These are phyloP conservation scores for Dunaliella salina DNA, from an alignment of 163 green algal species.

Conservation along the genomic window DNA sequence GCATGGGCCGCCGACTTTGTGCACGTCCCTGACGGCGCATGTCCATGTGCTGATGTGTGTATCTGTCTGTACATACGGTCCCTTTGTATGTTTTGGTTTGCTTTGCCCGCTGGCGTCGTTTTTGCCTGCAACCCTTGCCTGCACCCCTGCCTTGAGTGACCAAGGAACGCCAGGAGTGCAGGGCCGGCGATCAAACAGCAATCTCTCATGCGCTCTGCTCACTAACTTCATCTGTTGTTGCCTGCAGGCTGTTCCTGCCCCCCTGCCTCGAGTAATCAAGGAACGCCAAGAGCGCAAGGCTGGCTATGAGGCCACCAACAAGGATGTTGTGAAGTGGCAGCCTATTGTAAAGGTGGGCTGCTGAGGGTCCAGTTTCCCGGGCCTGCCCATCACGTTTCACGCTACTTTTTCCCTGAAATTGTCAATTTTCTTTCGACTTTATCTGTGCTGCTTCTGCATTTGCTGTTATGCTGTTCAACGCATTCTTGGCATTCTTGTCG, in stretches of 20 bases:
- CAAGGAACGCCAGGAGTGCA: constrained; percentile 64
- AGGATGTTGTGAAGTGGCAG: constrained; percentile 87
- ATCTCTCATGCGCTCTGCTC: too few species aligned
- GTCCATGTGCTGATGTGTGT: not conserved
- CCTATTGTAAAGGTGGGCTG: constrained; percentile 82
- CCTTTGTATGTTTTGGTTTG: too few species aligned
- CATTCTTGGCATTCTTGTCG: too few species aligned
- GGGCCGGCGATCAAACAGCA: constrained; percentile 88
- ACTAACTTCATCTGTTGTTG: too few species aligned
- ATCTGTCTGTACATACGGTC: not conserved
- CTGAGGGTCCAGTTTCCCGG: too few species aligned
- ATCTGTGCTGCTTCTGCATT: too few species aligned
- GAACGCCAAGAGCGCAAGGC: constrained; percentile 74
- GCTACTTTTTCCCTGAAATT: too few species aligned
- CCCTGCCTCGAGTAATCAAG: constrained; percentile 63
- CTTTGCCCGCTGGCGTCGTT: too few species aligned
- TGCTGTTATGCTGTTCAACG: too few species aligned
- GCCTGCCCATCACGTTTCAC: too few species aligned
- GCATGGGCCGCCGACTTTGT: not conserved
- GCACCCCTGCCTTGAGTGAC: constrained; percentile 68
- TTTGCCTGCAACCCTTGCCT: constrained; percentile 28
- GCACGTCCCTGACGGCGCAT: not conserved
- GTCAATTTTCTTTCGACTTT: too few species aligned
- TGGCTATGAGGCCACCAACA: constrained; percentile 75
- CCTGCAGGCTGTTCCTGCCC: constrained; percentile 47